Evolutionary conservation across 2,329 filamentous ascomycete genomes (phyloP).

Genomic region (Dothidotthia symphoricarpi): DNA sequence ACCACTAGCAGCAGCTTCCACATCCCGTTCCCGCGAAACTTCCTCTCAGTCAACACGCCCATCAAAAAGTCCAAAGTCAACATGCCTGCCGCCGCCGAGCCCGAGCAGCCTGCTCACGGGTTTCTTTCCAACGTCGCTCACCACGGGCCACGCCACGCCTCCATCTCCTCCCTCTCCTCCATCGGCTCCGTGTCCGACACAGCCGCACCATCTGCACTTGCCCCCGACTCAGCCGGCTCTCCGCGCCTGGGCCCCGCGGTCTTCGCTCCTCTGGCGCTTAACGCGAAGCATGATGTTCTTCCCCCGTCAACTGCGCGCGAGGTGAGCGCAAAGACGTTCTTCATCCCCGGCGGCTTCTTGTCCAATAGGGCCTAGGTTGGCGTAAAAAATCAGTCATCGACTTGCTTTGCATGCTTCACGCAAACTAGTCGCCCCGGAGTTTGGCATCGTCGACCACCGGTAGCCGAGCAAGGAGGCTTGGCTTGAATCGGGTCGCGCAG

Average conservation of each 20-base stretch:
- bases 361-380: constrained; percentile 36
- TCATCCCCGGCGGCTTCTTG: constrained; percentile 27
- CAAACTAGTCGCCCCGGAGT: too few species aligned
- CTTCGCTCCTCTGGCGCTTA: constrained; percentile 38
- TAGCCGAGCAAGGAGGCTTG: not conserved
- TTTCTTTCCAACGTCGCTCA: constrained; percentile 40
- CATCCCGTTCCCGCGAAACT: constrained; percentile 39
- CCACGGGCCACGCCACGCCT: constrained; percentile 23
- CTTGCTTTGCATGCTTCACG: too few species aligned
- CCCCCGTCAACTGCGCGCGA: constrained; percentile 22
- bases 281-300: constrained; percentile 30
- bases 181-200: constrained; percentile 16
- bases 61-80: constrained; percentile 18
- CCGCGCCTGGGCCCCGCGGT: constrained; percentile 27
- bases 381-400: too few species aligned
- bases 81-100: constrained; percentile 9
- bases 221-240: constrained; percentile 24
- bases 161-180: constrained; percentile 30
- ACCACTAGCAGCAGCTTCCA: constrained; percentile 34
- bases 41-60: constrained; percentile 39
- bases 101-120: constrained; percentile 30
- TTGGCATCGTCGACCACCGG: not conserved
- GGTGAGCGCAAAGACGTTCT: constrained; percentile 16
- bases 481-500: not conserved
- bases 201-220: constrained; percentile 31